Base-by-base conservation (phyloP, 176 grass and related monocot genomes). In the Triticum dicoccoides region DNA sequence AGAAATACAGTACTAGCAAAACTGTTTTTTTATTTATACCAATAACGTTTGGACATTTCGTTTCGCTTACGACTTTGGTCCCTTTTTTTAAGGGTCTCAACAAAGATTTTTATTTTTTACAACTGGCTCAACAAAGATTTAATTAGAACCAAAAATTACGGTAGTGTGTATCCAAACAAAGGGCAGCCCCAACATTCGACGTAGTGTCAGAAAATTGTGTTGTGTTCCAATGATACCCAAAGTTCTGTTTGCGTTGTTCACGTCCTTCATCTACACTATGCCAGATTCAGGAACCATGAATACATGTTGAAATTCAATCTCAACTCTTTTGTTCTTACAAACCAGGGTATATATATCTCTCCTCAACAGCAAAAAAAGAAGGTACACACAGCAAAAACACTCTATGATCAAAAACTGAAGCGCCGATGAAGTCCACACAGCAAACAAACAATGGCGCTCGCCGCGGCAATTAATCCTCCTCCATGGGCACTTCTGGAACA, bases 401-500 rank as follows among this genome's bases (percentile, higher is more conserved):
- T 13, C 33, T 27, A 14, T 17, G 21, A 11, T 1, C 66, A 82
- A 76, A 76, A 76, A 15, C 62, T 41, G 4, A 29, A 35, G 68
- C 13, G 12, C 21, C 2, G 4, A n/a, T 25, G 34, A 25, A 62
- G 21, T 23, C 2, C 20, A 38, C 13, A 1, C 0, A 10, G 7
- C 18, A 35, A 58, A 81, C 45, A 51, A 51, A 51, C 47, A 9
- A 1, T 20, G 13, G 2, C 6, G 7, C 14, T 3, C 1, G 5
- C 35, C 5, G 0, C 12, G 13, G 1, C 3, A 0, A 81, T 81
- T 65, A 97, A 49, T 97, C 90, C 49, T 97, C 92, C 87, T 95
- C 95, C 95, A 95, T 97, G 32, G 92, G 95, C 15, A 97, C 92
- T 42, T 93, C 82, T 20, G 95, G 95, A 9, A 93, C 47, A 54